phyloP scores from a whole-genome alignment of 257 asterid species.

The Solanum dulcamara region DNA sequence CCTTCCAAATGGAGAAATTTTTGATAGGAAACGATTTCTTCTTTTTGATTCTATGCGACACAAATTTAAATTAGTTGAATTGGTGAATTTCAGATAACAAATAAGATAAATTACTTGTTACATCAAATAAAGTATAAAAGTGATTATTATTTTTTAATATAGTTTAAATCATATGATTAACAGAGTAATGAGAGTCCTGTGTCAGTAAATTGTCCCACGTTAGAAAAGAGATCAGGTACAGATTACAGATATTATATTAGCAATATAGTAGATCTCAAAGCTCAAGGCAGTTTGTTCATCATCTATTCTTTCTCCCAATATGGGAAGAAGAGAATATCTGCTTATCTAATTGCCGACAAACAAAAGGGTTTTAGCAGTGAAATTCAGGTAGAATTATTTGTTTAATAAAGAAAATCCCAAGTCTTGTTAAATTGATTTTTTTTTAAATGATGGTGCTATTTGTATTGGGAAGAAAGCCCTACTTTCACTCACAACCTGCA shows the following conservation, averaged over 20 bases:
- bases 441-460: conserved; percentile 16
- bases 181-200: conserved; percentile 28
- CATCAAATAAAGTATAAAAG: neutral
- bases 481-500: neutral
- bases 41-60: neutral
- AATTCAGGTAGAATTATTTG: conserved; percentile 3
- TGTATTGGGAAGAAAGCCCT: neutral
- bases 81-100: neutral
- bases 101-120: too few relatives aligned
- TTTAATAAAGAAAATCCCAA: neutral
- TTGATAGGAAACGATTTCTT: neutral
- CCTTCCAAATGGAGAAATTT: neutral
- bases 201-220: conserved; percentile 36
- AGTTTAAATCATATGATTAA: neutral
- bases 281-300: neutral
- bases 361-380: neutral
- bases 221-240: neutral
- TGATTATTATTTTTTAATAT: neutral
- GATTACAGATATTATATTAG: neutral
- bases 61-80: neutral
- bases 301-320: neutral
- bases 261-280: neutral
- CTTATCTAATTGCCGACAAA: neutral
- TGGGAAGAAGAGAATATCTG: conserved; percentile 1
- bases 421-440: neutral